Evolutionary conservation across 768 basidiomycete genomes (phyloP).

Genomic region (Trametes cinnabarina): DNA sequence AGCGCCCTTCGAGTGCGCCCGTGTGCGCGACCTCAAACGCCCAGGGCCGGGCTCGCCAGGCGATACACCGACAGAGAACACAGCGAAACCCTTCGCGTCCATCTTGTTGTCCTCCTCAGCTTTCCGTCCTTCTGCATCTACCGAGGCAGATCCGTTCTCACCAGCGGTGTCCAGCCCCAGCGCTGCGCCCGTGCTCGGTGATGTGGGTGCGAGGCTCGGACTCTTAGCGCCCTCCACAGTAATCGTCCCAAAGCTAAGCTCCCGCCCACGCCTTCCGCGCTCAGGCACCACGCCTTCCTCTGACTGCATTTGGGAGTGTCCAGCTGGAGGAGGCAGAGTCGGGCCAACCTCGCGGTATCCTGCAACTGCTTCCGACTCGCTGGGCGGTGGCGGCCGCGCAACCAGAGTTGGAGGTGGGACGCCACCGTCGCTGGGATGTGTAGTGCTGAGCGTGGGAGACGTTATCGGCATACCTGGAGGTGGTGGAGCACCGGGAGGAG

Average conservation of each 20-base stretch:
- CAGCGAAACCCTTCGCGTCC: constrained; percentile 32
- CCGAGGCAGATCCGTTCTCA: neutral
- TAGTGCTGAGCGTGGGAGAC: constrained; percentile 4
- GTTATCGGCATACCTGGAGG: neutral
- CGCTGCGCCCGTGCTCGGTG: constrained; percentile 1
- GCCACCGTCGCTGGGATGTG: constrained; percentile 4
- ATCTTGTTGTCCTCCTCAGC: constrained; percentile 7
- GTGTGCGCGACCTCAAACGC: constrained; percentile 31
- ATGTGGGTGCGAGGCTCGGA: constrained; percentile 8
- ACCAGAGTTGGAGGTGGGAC: constrained; percentile 34
- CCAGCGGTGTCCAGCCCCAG: constrained; percentile 13
- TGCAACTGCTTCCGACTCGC: constrained; percentile 35
- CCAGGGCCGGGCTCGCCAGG: constrained; percentile 35
- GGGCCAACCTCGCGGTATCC: constrained; percentile 33
- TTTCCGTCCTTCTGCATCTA: neutral
- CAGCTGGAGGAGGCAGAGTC: constrained; percentile 20
- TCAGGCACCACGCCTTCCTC: neutral
- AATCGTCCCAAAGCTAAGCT: constrained; percentile 56
- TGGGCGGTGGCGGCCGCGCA: constrained; percentile 33
- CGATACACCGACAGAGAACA: constrained; percentile 46
- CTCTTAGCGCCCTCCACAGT: constrained; percentile 25
- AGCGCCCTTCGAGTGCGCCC: constrained; percentile 27
- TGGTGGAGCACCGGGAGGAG: constrained; percentile 2
- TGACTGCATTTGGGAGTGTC: neutral
- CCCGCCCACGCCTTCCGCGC: constrained; percentile 24